These are phyloP conservation scores for Catunica adiposa DNA, from an alignment of 2,329 filamentous ascomycete genomes.

Conservation along the genomic window DNA sequence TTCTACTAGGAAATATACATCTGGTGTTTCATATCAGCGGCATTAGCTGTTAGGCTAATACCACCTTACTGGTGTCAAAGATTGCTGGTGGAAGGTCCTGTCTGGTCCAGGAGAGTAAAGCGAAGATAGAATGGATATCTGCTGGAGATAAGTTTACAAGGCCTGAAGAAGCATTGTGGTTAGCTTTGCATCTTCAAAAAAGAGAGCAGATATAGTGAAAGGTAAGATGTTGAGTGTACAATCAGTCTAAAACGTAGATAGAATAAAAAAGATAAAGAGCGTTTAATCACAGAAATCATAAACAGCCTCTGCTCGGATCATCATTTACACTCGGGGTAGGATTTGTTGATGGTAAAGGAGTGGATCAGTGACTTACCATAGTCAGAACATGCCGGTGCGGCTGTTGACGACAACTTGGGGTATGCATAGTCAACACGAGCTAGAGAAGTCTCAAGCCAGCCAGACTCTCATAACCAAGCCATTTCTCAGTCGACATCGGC, in stretches of 20 bases:
- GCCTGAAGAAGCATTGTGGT: constrained; percentile 5
- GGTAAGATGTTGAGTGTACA: constrained; percentile 1
- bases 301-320: constrained; percentile 31
- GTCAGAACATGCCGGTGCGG: neutral
- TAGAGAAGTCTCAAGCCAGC: too few relatives aligned
- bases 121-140: neutral
- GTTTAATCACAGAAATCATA: constrained; percentile 22
- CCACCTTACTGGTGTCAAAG: neutral
- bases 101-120: constrained; percentile 15
- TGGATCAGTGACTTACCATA: constrained; percentile 18
- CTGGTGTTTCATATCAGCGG: neutral
- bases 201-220: constrained; percentile 5
- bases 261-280: constrained; percentile 14
- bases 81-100: constrained; percentile 8
- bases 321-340: constrained; percentile 20
- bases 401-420: neutral
- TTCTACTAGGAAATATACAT: neutral
- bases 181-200: constrained; percentile 4
- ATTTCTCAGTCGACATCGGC: constrained; percentile 27
- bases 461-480: neutral
- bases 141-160: neutral
- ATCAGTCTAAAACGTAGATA: constrained; percentile 15
- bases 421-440: too few relatives aligned
- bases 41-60: neutral
- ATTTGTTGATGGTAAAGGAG: constrained; percentile 11